Evolutionary conservation across 1,284 basidiomycete species (phyloP).

Genomic region (Apiotrichum brassicae): DNA sequence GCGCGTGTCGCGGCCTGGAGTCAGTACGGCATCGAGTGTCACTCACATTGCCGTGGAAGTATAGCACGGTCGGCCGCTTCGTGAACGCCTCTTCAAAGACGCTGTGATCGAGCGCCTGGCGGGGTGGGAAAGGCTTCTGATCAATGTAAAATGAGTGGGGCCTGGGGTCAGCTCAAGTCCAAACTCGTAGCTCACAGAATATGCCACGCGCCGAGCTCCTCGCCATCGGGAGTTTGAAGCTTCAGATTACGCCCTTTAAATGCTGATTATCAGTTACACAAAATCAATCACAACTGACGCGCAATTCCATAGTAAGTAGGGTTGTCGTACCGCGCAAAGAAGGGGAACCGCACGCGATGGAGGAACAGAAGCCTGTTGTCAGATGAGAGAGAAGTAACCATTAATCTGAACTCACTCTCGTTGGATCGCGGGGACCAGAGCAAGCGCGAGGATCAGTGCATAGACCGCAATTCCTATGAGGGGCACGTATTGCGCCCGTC

Average conservation of each 20-base stretch:
- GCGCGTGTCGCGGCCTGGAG: slow-evolving; percentile 16
- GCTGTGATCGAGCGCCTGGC: slow-evolving; percentile 16
- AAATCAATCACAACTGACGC: slow-evolving; percentile 53
- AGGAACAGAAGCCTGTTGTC: slow-evolving; percentile 55
- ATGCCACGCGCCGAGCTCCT: slow-evolving; percentile 83
- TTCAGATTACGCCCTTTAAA: slow-evolving; percentile 70
- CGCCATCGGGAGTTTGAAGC: slow-evolving; percentile 67
- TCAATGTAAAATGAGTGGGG: slow-evolving; percentile 24
- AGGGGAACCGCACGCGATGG: slow-evolving; percentile 61
- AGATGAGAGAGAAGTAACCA: no score
- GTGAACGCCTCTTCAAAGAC: slow-evolving; percentile 53
- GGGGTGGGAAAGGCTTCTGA: slow-evolving; percentile 18
- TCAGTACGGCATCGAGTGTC: neutral
- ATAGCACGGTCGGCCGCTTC: slow-evolving; percentile 67
- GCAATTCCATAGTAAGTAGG: slow-evolving; percentile 75
- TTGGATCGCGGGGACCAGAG: slow-evolving; percentile 63
- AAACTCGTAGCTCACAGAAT: slow-evolving; percentile 55
- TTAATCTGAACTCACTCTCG: slow-evolving; percentile 61
- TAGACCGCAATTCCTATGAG: slow-evolving; percentile 53
- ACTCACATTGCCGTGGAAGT: slow-evolving; percentile 77
- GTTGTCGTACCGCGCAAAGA: slow-evolving; percentile 57
- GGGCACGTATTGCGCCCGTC: slow-evolving; percentile 12
- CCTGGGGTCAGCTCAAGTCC: slow-evolving; percentile 18
- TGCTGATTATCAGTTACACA: slow-evolving; percentile 49
- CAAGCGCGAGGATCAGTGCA: slow-evolving; percentile 52